A percentile compares a stretch with the other conserved stretches of the same genome.
Evolutionary conservation across 2,329 filamentous ascomycete genomes (phyloP).

Genomic region (Aspergillus sp.): DNA sequence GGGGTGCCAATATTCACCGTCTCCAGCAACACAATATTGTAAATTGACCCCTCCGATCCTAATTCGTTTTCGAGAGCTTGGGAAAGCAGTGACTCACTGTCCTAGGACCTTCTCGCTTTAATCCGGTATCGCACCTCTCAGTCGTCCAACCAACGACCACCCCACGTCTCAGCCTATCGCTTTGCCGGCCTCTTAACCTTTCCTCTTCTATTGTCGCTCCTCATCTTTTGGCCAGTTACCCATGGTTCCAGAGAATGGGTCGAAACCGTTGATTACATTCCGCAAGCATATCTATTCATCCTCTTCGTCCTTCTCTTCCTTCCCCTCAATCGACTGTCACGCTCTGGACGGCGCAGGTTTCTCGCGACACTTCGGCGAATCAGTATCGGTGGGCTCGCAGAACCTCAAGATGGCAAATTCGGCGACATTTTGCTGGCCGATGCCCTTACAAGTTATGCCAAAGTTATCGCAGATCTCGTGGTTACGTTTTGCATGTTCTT

Average conservation of each 20-base stretch:
- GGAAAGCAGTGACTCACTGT: constrained; percentile 16
- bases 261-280: constrained; percentile 78
- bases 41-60: constrained; percentile 27
- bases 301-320: constrained; percentile 70
- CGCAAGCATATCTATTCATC: constrained; percentile 76
- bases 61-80: neutral
- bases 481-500: constrained; percentile 92
- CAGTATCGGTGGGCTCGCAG: constrained; percentile 79
- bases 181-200: constrained; percentile 75
- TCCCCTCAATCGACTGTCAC: constrained; percentile 68
- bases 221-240: constrained; percentile 82
- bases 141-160: constrained; percentile 68
- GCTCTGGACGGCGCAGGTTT: constrained; percentile 72
- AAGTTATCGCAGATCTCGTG: constrained; percentile 86
- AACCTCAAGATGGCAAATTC: constrained; percentile 86
- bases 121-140: constrained; percentile 81
- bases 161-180: constrained; percentile 82
- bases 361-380: constrained; percentile 75
- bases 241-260: constrained; percentile 68
- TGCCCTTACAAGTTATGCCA: constrained; percentile 91
- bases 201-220: constrained; percentile 69
- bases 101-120: constrained; percentile 74
- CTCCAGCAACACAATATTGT: constrained; percentile 75
- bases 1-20: constrained; percentile 89
- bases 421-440: constrained; percentile 92